phyloP scores from a whole-genome alignment of 2,329 filamentous ascomycete species.

The Seiridium cupressi region DNA sequence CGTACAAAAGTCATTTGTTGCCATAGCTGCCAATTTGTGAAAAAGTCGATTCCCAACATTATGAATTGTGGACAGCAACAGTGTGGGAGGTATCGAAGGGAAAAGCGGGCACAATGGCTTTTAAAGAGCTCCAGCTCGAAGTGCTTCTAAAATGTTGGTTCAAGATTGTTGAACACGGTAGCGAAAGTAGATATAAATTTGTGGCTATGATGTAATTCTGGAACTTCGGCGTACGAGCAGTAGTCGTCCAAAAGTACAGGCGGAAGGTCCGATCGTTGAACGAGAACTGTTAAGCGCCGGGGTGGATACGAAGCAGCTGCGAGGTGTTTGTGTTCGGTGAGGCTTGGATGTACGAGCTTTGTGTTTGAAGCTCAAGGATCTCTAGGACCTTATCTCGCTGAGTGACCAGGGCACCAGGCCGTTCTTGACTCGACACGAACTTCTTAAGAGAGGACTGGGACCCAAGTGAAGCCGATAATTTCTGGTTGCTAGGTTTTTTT shows the following conservation, averaged over 20 bases:
- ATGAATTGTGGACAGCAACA: slow-evolving; percentile 15
- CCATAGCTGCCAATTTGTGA: slow-evolving; percentile 75
- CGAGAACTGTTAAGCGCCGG: neutral
- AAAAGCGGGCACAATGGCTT: neutral
- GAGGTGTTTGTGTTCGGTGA: neutral
- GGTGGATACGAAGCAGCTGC: neutral
- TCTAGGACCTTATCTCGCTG: neutral
- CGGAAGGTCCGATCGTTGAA: neutral
- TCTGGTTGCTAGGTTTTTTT: neutral
- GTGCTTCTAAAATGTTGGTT: neutral
- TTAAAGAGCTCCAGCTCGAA: neutral
- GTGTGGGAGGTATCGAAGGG: neutral
- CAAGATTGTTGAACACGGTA: neutral
- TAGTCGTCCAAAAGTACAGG: neutral
- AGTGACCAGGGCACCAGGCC: neutral
- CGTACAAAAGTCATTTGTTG: slow-evolving; percentile 88
- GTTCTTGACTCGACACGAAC: neutral
- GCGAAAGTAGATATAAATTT: neutral
- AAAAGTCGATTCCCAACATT: slow-evolving; percentile 52
- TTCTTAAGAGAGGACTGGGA: neutral
- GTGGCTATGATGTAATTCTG: neutral
- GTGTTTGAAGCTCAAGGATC: neutral
- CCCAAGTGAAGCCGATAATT: neutral
- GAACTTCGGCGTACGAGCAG: neutral
- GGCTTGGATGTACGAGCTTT: neutral